Evolutionary conservation across 352 stramenopile species (phyloP).

Genomic region (Pythium apleroticum): DNA sequence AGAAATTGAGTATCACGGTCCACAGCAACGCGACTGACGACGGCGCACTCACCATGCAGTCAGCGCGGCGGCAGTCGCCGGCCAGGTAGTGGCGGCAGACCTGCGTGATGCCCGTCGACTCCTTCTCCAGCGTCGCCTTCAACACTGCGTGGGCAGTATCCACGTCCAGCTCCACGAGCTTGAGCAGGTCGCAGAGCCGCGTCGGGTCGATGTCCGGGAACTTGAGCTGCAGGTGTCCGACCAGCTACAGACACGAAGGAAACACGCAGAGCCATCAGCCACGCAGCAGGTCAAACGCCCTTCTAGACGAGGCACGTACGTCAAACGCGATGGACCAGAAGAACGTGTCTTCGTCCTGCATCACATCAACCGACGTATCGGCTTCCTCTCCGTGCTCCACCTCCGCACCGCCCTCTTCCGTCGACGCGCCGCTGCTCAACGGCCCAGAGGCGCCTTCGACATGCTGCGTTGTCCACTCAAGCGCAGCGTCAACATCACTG

Average conservation of each 20-base stretch:
- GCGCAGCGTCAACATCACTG: slow-evolving; percentile 6
- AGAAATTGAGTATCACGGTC: neutral
- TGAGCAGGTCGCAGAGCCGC: slow-evolving; percentile 72
- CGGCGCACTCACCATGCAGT: slow-evolving; percentile 72
- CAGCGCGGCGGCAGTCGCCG: slow-evolving; percentile 75
- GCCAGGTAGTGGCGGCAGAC: slow-evolving; percentile 84
- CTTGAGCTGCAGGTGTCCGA: slow-evolving; percentile 81
- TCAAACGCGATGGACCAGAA: slow-evolving; percentile 88
- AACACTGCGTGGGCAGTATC: slow-evolving; percentile 75
- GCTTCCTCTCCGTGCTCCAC: slow-evolving; percentile 18
- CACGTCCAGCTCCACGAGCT: slow-evolving; percentile 68
- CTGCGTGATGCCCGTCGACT: slow-evolving; percentile 65
- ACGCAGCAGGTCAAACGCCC: slow-evolving; percentile 2
- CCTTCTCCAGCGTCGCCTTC: slow-evolving; percentile 73
- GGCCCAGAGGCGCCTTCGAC: slow-evolving; percentile 18
- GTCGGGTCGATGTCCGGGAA: slow-evolving; percentile 77
- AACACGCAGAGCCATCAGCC: slow-evolving; percentile 9
- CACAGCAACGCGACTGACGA: neutral
- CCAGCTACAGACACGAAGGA: slow-evolving; percentile 52
- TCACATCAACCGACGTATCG: slow-evolving; percentile 28
- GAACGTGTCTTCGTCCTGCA: slow-evolving; percentile 80
- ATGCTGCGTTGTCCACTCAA: slow-evolving; percentile 9
- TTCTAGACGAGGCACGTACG: slow-evolving; percentile 29
- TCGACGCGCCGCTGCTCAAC: slow-evolving; percentile 25
- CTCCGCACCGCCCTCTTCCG: slow-evolving; percentile 18